Evolutionary conservation across 1,139 yeast species (phyloP).

Genomic region (Yamadazyma membranifaciens): DNA sequence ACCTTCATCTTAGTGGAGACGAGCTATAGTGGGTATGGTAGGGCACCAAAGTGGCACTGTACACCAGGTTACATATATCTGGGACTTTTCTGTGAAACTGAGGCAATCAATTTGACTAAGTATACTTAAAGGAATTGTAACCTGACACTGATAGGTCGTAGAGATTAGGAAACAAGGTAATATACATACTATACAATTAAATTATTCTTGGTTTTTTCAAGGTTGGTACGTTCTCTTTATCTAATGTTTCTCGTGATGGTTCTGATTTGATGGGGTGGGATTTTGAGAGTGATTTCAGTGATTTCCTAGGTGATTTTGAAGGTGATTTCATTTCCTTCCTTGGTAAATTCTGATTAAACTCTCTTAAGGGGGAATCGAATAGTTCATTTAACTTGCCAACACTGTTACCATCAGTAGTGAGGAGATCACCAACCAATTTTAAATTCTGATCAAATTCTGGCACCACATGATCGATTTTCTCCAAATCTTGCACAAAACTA

Average conservation of each 20-base stretch:
- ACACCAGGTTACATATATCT: too few species aligned
- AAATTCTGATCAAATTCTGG: neutral
- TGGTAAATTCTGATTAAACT: neutral
- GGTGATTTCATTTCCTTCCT: neutral
- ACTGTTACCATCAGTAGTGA: neutral
- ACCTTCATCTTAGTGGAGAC: neutral
- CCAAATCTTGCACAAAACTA: slow-evolving; percentile 3
- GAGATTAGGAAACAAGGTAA: slow-evolving; percentile 1
- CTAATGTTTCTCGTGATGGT: slow-evolving; percentile 1
- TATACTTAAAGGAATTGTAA: too few species aligned
- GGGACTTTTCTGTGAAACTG: neutral
- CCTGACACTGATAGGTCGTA: too few species aligned
- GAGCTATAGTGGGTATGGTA: neutral
- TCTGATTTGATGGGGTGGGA: slow-evolving; percentile 8
- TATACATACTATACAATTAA: slow-evolving; percentile 7
- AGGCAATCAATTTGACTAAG: too few species aligned
- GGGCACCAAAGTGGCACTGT: too few species aligned
- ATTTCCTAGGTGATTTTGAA: slow-evolving; percentile 1
- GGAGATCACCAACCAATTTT: neutral
- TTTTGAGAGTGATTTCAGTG: slow-evolving; percentile 9
- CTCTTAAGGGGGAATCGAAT: slow-evolving; percentile 2
- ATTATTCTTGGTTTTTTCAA: slow-evolving; percentile 16
- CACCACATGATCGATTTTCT: slow-evolving; percentile 5
- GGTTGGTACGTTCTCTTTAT: slow-evolving; percentile 15
- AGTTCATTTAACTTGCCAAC: slow-evolving; percentile 1